Percentiles rank a stretch among this genome's conserved stretches.
Evolutionary conservation across 768 basidiomycete species (phyloP).

Genomic region (Trametes maxima): DNA sequence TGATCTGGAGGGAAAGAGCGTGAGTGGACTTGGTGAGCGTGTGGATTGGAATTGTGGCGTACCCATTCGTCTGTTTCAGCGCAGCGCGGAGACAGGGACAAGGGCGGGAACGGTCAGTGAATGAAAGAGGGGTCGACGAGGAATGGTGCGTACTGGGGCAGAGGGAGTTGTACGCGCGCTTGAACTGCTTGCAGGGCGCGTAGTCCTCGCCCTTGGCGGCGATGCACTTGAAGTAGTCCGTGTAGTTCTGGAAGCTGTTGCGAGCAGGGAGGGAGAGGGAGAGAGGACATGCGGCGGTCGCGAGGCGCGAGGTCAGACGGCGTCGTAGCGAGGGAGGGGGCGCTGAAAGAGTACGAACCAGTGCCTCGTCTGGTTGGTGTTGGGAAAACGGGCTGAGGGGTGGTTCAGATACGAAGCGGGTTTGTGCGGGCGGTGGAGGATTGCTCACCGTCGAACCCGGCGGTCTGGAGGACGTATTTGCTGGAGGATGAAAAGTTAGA

Average conservation of each 20-base stretch:
- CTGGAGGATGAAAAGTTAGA: constrained; percentile 38
- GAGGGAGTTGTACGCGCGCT: constrained; percentile 91
- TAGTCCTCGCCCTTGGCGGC: constrained; percentile 97
- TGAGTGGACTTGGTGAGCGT: background rate
- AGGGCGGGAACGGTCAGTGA: background rate
- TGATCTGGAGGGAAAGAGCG: constrained; percentile 50
- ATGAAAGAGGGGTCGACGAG: background rate
- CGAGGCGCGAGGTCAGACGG: constrained; percentile 4
- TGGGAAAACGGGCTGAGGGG: constrained; percentile 78
- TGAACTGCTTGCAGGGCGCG: constrained; percentile 99
- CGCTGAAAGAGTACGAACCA: constrained; percentile 58
- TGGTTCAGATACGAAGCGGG: constrained; percentile 9
- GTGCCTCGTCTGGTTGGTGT: constrained; percentile 94
- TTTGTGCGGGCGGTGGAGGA: background rate
- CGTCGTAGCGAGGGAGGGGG: background rate
- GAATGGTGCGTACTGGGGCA: constrained; percentile 83
- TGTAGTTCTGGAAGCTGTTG: constrained; percentile 89
- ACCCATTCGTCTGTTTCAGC: constrained; percentile 92
- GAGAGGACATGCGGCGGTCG: background rate
- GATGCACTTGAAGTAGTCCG: constrained; percentile 98
- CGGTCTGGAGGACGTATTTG: constrained; percentile 91
- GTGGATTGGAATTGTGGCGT: background rate
- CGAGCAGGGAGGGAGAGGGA: background rate
- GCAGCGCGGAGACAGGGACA: constrained; percentile 4
- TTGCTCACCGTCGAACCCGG: constrained; percentile 83